phyloP scores from a whole-genome alignment of 2,329 filamentous ascomycete species.

The Neofusicoccum parvum region DNA sequence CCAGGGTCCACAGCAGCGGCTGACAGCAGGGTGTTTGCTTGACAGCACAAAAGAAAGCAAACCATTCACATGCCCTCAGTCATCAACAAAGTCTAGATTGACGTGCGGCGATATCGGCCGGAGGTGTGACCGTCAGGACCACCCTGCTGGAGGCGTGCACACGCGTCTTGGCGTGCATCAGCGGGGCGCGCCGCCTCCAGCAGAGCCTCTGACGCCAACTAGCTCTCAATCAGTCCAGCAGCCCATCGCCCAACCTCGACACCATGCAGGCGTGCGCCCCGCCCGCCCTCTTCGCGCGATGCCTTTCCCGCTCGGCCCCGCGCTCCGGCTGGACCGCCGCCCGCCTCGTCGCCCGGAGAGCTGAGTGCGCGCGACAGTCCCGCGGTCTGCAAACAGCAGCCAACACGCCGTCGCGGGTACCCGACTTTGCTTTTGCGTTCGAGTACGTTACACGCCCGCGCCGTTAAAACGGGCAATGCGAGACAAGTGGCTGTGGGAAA shows the following conservation, averaged over 20 bases:
- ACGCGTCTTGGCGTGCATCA: conserved; percentile 16
- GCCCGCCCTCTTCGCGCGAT: neutral
- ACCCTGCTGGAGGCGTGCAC: neutral
- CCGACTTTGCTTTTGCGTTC: conserved; percentile 59
- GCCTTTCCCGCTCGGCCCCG: neutral
- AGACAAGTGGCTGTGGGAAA: neutral
- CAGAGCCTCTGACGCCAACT: neutral
- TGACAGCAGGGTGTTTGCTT: neutral
- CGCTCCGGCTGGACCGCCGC: neutral
- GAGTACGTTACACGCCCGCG: conserved; percentile 46
- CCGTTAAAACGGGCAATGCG: neutral
- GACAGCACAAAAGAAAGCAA: neutral
- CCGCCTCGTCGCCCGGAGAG: neutral
- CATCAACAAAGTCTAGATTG: neutral
- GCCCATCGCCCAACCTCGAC: neutral
- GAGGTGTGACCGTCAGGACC: neutral
- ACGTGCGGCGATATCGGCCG: neutral
- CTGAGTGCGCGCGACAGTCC: neutral
- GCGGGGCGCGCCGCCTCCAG: neutral
- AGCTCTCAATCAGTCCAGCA: neutral
- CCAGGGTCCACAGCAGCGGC: neutral
- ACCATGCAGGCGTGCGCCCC: conserved; percentile 8
- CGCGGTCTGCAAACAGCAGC: neutral
- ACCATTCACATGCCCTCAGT: neutral
- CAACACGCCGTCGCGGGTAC: conserved; percentile 23